phyloP scores from a whole-genome alignment of 2,329 filamentous ascomycete species.

The Hypoxylon rubiginosum region DNA sequence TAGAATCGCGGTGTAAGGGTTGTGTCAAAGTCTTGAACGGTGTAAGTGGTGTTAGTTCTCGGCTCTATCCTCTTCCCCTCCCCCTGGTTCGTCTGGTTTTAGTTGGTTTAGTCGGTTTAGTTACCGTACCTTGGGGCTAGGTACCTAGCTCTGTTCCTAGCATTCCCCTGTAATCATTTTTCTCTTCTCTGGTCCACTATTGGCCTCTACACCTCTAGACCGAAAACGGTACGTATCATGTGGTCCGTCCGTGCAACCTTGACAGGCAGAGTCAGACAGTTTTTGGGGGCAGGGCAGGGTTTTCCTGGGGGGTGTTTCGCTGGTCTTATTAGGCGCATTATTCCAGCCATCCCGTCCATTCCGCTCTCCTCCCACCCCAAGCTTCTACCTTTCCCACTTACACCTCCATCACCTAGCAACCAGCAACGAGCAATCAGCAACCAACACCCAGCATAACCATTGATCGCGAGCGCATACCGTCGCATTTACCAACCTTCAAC shows the following conservation, averaged over 20 bases:
- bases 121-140: neutral
- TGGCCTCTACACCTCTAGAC: constrained; percentile 46
- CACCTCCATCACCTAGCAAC: constrained; percentile 38
- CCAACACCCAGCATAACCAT: constrained; percentile 9
- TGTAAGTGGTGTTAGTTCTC: constrained; percentile 16
- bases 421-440: neutral
- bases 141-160: constrained; percentile 6
- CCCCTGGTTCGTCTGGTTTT: constrained; percentile 32
- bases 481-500: constrained; percentile 24
- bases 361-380: constrained; percentile 38
- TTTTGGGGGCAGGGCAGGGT: constrained; percentile 11
- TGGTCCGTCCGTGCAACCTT: constrained; percentile 42
- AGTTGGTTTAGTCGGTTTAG: constrained; percentile 1
- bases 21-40: constrained; percentile 34
- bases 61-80: constrained; percentile 22
- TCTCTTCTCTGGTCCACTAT: constrained; percentile 37
- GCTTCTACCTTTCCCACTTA: constrained; percentile 46
- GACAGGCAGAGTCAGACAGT: constrained; percentile 27
- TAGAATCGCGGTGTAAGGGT: constrained; percentile 37
- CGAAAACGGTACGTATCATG: constrained; percentile 47
- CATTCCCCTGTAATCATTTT: constrained; percentile 17
- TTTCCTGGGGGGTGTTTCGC: constrained; percentile 24
- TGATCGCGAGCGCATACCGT: constrained; percentile 30
- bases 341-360: constrained; percentile 45
- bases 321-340: constrained; percentile 50